Evolutionary conservation across 163 green algal species (phyloP).

Genomic region (Scenedesmus sp.): DNA sequence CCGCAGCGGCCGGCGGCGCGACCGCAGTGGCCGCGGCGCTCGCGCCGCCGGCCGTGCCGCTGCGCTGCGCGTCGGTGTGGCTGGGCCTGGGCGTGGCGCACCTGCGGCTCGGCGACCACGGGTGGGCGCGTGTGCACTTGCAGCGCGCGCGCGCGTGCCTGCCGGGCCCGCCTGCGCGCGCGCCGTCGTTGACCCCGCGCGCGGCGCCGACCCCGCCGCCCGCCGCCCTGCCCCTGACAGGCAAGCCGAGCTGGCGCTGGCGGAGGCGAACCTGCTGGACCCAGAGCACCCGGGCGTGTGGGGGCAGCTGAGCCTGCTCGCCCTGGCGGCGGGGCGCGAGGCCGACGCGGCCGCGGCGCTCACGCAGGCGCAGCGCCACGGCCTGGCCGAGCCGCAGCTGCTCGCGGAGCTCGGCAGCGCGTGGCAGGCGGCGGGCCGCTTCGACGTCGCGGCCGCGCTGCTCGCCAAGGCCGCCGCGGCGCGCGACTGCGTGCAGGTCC

Average conservation of each 20-base stretch:
- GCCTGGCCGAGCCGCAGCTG: not conserved
- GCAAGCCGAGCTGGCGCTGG: slow-evolving; percentile 40
- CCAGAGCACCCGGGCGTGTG: slow-evolving; percentile 46
- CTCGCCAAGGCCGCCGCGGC: not conserved
- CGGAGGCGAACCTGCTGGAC: slow-evolving; percentile 41
- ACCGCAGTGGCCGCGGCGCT: not conserved
- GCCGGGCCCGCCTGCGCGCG: too few relatives aligned
- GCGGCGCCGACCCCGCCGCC: not conserved
- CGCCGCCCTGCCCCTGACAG: not conserved
- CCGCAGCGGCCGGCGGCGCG: not conserved
- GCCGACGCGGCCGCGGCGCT: slow-evolving; percentile 18
- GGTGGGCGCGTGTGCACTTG: slow-evolving; percentile 2
- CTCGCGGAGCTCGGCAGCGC: slow-evolving; percentile 22
- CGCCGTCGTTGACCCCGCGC: too few relatives aligned
- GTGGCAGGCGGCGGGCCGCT: not conserved
- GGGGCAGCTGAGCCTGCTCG: slow-evolving; percentile 43
- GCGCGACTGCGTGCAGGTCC: slow-evolving; percentile 5
- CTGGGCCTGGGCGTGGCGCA: slow-evolving; percentile 24
- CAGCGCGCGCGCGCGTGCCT: too few relatives aligned
- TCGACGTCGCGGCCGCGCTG: not conserved
- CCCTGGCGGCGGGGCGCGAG: slow-evolving; percentile 22
- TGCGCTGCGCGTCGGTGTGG: slow-evolving; percentile 11
- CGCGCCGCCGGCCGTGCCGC: not conserved
- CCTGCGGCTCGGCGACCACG: slow-evolving; percentile 20
- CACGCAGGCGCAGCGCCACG: slow-evolving; percentile 31